Percentiles rank a stretch among this genome's conserved stretches.
These are phyloP conservation scores for Phytophthora podocarpi DNA, from an alignment of 352 stramenopile genomes.

Conservation along the genomic window DNA sequence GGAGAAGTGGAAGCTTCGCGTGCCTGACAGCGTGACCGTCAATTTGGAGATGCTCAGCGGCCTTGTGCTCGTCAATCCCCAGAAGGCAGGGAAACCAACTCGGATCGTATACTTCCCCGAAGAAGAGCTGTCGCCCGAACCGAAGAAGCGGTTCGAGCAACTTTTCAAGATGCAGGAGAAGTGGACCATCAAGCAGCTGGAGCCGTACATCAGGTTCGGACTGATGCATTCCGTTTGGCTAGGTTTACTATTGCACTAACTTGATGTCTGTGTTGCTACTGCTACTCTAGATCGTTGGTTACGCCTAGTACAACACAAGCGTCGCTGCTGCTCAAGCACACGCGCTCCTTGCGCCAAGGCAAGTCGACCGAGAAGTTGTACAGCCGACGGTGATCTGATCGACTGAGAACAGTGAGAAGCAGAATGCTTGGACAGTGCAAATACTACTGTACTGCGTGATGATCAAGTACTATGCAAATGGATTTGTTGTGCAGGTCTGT, in stretches of 20 bases:
- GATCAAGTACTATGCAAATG: too few species aligned
- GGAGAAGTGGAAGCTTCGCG: conserved; percentile 82
- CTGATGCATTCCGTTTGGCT: background rate
- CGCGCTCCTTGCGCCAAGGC: conserved; percentile 77
- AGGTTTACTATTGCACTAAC: conserved; percentile 1
- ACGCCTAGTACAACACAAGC: conserved; percentile 70
- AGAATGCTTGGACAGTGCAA: background rate
- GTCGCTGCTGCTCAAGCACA: conserved; percentile 78
- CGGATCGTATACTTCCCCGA: conserved; percentile 75
- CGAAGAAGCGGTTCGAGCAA: conserved; percentile 77
- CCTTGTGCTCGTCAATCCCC: conserved; percentile 56
- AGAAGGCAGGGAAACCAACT: conserved; percentile 42
- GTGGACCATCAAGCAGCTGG: conserved; percentile 80
- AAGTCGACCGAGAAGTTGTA: conserved; percentile 79
- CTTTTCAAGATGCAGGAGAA: conserved; percentile 86
- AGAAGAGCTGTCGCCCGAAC: conserved; percentile 64
- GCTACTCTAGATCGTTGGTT: conserved; percentile 63
- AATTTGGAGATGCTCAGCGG: conserved; percentile 70
- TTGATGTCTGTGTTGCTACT: background rate
- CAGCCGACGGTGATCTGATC: conserved; percentile 54
- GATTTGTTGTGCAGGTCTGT: conserved; percentile 15
- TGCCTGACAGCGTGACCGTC: conserved; percentile 69
- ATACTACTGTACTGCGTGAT: too few species aligned
- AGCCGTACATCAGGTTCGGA: conserved; percentile 85
- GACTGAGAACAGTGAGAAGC: background rate